A percentile compares a stretch with the other conserved stretches of the same genome.
These are phyloP conservation scores for Rhizophagus clarus DNA, from an alignment of 192 early-diverging fungal species.

Conservation along the genomic window DNA sequence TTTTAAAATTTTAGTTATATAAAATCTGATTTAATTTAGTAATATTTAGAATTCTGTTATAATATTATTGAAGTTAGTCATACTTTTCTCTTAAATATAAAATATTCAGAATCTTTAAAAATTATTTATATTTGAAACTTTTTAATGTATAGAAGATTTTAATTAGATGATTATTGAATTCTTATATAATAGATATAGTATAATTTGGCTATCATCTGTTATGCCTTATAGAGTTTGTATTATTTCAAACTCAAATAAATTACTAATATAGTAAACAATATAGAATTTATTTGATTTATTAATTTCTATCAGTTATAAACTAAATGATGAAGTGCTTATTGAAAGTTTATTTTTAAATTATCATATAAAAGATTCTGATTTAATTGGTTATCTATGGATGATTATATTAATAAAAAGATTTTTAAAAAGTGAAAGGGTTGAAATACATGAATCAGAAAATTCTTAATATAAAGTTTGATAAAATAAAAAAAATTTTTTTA, in stretches of 20 bases:
- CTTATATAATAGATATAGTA: conserved; percentile 61
- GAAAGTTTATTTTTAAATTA: conserved; percentile 74
- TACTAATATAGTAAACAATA: conserved; percentile 34
- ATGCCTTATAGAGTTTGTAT: conserved; percentile 77
- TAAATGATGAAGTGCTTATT: conserved; percentile 57
- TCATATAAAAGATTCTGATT: conserved; percentile 78
- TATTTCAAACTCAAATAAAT: conserved; percentile 54
- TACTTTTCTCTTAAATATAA: conserved; percentile 87
- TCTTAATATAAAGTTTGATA: conserved; percentile 2
- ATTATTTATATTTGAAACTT: conserved; percentile 49
- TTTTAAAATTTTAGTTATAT: too few species aligned
- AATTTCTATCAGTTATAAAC: not conserved
- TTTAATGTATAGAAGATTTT: conserved; percentile 35
- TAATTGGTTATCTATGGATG: conserved; percentile 82
- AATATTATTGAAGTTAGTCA: conserved; percentile 84
- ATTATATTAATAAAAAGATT: conserved; percentile 72
- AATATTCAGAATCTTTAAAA: conserved; percentile 75
- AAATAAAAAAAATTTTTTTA: not conserved
- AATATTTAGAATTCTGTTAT: too few species aligned
- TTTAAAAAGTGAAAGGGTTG: conserved; percentile 48
- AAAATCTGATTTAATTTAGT: too few species aligned
- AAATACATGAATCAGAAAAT: conserved; percentile 46
- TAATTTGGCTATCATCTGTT: conserved; percentile 79
- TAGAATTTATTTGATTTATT: conserved; percentile 50
- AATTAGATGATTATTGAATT: conserved; percentile 65